Evolutionary conservation across 768 basidiomycete genomes (phyloP).

Genomic region (Pleurotus giganteus): DNA sequence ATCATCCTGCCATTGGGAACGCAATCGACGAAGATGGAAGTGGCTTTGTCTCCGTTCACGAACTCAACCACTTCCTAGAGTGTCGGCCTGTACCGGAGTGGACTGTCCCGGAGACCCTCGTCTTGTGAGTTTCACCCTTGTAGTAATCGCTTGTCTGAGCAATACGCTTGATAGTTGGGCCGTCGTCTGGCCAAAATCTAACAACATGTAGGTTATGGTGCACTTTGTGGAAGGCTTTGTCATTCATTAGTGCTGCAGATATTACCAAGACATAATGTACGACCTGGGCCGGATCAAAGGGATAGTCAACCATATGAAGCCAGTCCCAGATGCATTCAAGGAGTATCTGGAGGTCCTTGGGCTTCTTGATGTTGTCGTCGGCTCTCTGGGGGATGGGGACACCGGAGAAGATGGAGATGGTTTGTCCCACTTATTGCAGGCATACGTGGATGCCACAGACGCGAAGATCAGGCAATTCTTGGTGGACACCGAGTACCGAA

Average conservation of each 20-base stretch:
- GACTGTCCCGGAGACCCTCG: conserved; percentile 9
- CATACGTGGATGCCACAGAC: neutral
- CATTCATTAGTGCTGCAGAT: neutral
- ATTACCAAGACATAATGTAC: conserved; percentile 4
- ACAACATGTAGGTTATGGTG: neutral
- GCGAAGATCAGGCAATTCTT: neutral
- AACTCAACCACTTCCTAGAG: conserved; percentile 17
- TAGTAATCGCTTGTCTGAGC: neutral
- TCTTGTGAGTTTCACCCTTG: neutral
- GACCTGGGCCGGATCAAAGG: neutral
- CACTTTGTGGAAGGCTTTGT: neutral
- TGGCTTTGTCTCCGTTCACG: conserved; percentile 19
- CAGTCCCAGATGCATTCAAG: neutral
- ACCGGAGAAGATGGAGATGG: neutral
- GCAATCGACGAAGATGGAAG: conserved; percentile 21
- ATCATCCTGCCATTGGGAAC: conserved; percentile 17
- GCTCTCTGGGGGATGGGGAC: neutral
- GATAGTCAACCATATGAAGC: neutral
- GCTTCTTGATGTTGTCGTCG: neutral
- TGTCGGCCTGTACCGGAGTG: neutral
- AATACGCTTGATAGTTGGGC: neutral
- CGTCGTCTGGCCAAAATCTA: conserved; percentile 4
- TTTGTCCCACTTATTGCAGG: neutral
- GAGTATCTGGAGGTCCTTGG: conserved; percentile 5
- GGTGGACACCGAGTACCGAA: conserved; percentile 1